phyloP scores from a whole-genome alignment of 139 green algal genomes.

The Chlamydomonas asymmetrica region DNA sequence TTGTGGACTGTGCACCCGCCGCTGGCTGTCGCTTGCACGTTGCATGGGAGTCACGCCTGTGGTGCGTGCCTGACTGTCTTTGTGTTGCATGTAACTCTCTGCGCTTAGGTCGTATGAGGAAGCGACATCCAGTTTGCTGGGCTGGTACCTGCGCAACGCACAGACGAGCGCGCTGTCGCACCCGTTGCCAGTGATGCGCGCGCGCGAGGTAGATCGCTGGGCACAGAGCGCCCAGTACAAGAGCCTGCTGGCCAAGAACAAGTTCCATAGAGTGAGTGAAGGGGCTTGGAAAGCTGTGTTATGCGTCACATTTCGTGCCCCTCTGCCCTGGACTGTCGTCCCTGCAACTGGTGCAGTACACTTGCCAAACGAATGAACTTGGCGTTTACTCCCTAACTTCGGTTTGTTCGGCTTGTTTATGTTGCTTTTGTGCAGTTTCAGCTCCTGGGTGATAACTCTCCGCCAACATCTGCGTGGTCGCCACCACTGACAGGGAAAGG shows the following conservation, averaged over 20 bases:
- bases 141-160: conserved; percentile 85
- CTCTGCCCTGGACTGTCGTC: too few species aligned
- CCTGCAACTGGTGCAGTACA: too few species aligned
- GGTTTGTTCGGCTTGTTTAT: neutral
- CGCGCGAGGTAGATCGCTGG: conserved; percentile 85
- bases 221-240: conserved; percentile 61
- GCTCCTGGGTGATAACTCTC: too few species aligned
- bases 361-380: too few species aligned
- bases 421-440: too few species aligned
- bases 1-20: neutral
- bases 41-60: neutral
- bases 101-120: conserved; percentile 81
- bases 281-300: too few species aligned
- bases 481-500: too few species aligned
- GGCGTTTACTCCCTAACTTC: neutral
- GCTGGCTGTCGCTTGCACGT: too few species aligned
- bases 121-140: conserved; percentile 69
- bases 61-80: neutral
- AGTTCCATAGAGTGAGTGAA: conserved; percentile 15
- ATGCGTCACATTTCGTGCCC: too few species aligned
- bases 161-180: conserved; percentile 83
- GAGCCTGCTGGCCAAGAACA: conserved; percentile 46
- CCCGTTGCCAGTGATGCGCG: conserved; percentile 87
- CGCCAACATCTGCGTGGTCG: too few species aligned
- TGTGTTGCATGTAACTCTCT: neutral